Evolutionary conservation across 2,329 filamentous ascomycete genomes (phyloP).

Genomic region (Colletotrichum falcatum): DNA sequence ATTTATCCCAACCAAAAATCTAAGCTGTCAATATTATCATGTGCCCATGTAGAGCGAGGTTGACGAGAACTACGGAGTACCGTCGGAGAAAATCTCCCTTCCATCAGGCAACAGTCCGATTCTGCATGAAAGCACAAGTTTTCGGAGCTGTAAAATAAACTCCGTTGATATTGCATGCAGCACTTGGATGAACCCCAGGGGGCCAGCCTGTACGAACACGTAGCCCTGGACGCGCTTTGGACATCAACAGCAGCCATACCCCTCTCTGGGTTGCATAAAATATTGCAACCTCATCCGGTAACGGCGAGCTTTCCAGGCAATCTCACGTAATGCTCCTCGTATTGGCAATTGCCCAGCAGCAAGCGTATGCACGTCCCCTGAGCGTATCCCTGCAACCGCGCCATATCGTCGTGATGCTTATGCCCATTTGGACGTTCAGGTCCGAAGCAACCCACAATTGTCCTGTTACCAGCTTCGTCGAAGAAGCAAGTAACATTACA

Average conservation of each 20-base stretch:
- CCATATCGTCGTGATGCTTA: slow-evolving; percentile 4
- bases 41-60: neutral
- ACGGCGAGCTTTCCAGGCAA: neutral
- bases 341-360: slow-evolving; percentile 30
- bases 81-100: no score
- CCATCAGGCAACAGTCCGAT: neutral
- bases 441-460: slow-evolving; percentile 31
- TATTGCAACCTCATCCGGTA: slow-evolving; percentile 14
- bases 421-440: slow-evolving; percentile 17
- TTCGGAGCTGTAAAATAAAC: neutral
- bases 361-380: slow-evolving; percentile 25
- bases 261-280: slow-evolving; percentile 9
- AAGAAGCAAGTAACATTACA: slow-evolving; percentile 1
- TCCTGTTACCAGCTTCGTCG: slow-evolving; percentile 21
- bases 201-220: neutral
- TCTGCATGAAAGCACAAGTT: neutral
- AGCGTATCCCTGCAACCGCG: slow-evolving; percentile 17
- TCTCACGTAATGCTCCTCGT: slow-evolving; percentile 12
- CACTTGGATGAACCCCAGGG: neutral
- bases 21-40: no score
- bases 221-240: neutral
- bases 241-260: neutral
- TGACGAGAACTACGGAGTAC: neutral
- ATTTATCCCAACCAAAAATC: neutral
- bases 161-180: neutral